Percentiles rank a stretch among this genome's conserved stretches.
These are phyloP conservation scores for Durio zibethinus DNA, from an alignment of 345 rosid genomes.

Conservation along the genomic window DNA sequence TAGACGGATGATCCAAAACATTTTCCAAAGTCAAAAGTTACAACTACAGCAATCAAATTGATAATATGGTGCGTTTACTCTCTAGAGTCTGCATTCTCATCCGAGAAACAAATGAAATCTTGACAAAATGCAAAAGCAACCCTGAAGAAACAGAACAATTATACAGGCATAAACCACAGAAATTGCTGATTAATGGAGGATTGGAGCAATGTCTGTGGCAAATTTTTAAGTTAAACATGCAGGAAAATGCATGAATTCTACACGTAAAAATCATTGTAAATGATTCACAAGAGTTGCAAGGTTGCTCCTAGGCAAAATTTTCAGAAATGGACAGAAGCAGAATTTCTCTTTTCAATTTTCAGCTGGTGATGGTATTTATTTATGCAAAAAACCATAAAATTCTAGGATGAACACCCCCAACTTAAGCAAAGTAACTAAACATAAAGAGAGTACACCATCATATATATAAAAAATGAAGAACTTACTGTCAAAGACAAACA, in stretches of 20 bases:
- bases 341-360: neutral
- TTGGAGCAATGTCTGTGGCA: neutral
- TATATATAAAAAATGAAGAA: neutral
- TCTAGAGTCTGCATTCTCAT: no score
- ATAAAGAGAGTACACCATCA: neutral
- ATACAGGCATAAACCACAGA: neutral
- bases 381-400: neutral
- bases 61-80: neutral
- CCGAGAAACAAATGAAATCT: neutral
- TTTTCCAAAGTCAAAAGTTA: constrained; percentile 54
- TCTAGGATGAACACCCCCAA: neutral
- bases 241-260: neutral
- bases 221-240: neutral
- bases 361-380: neutral
- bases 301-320: neutral
- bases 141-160: neutral
- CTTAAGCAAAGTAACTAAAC: neutral
- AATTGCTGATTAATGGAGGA: neutral
- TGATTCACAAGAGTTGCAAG: neutral
- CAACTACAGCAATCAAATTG: neutral
- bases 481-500: neutral
- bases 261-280: neutral
- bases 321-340: neutral
- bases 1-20: no score
- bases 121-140: neutral